Evolutionary conservation across 2,329 filamentous ascomycete genomes (phyloP).

Genomic region (Alternaria viburni): DNA sequence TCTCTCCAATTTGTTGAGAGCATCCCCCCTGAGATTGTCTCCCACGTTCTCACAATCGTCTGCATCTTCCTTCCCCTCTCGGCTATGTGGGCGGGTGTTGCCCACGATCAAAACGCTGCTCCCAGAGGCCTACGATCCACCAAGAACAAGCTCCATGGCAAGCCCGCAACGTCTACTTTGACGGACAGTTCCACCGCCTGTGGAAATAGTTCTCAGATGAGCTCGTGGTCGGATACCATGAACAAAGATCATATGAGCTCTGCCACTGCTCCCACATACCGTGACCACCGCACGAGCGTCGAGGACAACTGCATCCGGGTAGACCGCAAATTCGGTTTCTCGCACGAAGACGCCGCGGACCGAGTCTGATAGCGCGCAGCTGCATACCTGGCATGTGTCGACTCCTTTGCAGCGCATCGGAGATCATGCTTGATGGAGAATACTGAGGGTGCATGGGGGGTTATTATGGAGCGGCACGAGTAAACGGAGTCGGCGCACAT

Average conservation of each 20-base stretch:
- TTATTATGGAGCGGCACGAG: background rate
- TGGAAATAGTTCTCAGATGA: slow-evolving; percentile 29
- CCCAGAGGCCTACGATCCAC: slow-evolving; percentile 33
- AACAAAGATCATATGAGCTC: slow-evolving; percentile 23
- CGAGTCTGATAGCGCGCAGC: slow-evolving; percentile 1
- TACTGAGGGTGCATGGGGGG: background rate
- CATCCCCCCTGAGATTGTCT: slow-evolving; percentile 60
- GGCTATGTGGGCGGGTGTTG: slow-evolving; percentile 66
- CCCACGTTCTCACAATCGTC: slow-evolving; percentile 63
- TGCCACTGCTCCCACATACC: slow-evolving; percentile 2
- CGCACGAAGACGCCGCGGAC: slow-evolving; percentile 15
- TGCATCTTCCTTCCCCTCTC: slow-evolving; percentile 70
- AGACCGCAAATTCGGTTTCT: slow-evolving; percentile 31
- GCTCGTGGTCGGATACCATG: slow-evolving; percentile 21
- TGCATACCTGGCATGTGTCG: background rate
- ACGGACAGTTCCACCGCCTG: slow-evolving; percentile 13
- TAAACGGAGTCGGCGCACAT: background rate
- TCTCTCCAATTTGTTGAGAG: slow-evolving; percentile 60
- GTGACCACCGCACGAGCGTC: slow-evolving; percentile 6
- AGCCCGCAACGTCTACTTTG: slow-evolving; percentile 6
- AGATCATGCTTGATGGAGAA: background rate
- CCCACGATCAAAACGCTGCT: slow-evolving; percentile 30
- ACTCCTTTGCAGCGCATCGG: background rate
- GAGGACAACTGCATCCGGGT: slow-evolving; percentile 27
- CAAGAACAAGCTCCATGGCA: slow-evolving; percentile 28